Base-by-base conservation (phyloP, 2,329 filamentous ascomycete species). In the Aureobasidium melanogenum region DNA sequence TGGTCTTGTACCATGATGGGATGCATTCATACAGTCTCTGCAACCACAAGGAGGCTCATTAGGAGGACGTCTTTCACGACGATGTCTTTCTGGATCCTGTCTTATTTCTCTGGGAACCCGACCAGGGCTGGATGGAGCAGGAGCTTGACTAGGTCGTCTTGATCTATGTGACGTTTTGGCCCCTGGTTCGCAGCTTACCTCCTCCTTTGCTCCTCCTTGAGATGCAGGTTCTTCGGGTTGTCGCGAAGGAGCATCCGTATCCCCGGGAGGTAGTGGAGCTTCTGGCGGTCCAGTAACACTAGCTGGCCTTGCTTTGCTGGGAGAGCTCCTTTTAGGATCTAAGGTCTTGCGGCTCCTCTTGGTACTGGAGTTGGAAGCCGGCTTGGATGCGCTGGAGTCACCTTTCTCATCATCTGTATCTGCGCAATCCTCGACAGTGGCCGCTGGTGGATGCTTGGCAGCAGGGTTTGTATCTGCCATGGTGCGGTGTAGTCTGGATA, bases 291-390 rank as follows among this genome's bases (percentile, higher is more conserved):
- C 54, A 47, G 9, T 15, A 38, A 36, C 28, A 46, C 52, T 36
- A 24, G 44, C 24, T 59, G 56, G 34, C 15, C 44, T 15, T 17
- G 22, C 34, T 41, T 39, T 50, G 43, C 44, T 30, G 9, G 44
- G 24, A 14, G 24, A 41, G n/a, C 14, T 48, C 19, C 22, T 19
- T 58, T 30, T 46, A 5, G 32, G 22, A 5, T 41, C 50, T 10
- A 30, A 19, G 17, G 22, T n/a, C 26, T 59, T 59, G 34, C n/a
- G 34, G n/a, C 15, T 50, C 24, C 56, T 59, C 24, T 50, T 59
- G 32, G 43, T 30, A 30, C 50, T 2, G 56, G 56, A 59, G 34
- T 59, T 59, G 43, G 56, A 48, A 44, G 48, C 39, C 26, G 48
- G 38, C 22, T 54, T 47, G 17, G 41, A 61, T 28, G 46, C 38